Evolutionary conservation across 2,329 filamentous ascomycete species (phyloP).

Genomic region (Corynespora cassiicola): DNA sequence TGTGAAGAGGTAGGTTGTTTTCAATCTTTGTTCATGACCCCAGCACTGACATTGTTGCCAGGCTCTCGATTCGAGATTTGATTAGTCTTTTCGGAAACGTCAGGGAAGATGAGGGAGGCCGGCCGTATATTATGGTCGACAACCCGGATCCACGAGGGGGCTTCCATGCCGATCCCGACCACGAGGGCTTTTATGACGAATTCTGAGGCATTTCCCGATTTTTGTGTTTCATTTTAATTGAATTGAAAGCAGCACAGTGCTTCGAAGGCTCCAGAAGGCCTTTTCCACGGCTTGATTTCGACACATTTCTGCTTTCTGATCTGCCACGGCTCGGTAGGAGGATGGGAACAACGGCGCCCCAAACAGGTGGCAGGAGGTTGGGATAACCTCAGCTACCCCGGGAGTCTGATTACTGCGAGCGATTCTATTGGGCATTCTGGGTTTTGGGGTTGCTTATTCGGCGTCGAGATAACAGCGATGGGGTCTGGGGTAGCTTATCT

Average conservation of each 20-base stretch:
- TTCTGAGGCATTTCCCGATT: slow-evolving; percentile 14
- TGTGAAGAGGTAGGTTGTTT: slow-evolving; percentile 30
- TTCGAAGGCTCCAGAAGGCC: no score
- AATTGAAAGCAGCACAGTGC: no score
- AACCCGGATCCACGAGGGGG: slow-evolving; percentile 34
- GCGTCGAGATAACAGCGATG: slow-evolving; percentile 2
- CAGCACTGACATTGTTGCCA: slow-evolving; percentile 15
- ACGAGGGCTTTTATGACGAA: slow-evolving; percentile 42
- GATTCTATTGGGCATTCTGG: slow-evolving; percentile 20
- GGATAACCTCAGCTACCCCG: not conserved
- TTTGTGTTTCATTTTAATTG: no score
- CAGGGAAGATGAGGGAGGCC: slow-evolving; percentile 45
- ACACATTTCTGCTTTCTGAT: no score
- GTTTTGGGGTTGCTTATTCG: slow-evolving; percentile 14
- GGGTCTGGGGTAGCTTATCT: no score
- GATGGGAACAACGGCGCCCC: no score
- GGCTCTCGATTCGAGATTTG: slow-evolving; percentile 47
- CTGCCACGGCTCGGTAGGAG: no score
- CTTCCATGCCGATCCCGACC: slow-evolving; percentile 36
- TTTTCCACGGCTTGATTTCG: no score
- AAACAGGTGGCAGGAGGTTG: slow-evolving; percentile 1
- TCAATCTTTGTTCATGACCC: not conserved
- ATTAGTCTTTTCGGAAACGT: slow-evolving; percentile 56
- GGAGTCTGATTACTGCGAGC: slow-evolving; percentile 14
- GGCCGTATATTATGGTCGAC: slow-evolving; percentile 50